Percentiles rank a stretch among this genome's conserved stretches.
These are phyloP conservation scores for Penicillium macrosclerotiorum DNA, from an alignment of 495 filamentous ascomycete species.

Conservation along the genomic window DNA sequence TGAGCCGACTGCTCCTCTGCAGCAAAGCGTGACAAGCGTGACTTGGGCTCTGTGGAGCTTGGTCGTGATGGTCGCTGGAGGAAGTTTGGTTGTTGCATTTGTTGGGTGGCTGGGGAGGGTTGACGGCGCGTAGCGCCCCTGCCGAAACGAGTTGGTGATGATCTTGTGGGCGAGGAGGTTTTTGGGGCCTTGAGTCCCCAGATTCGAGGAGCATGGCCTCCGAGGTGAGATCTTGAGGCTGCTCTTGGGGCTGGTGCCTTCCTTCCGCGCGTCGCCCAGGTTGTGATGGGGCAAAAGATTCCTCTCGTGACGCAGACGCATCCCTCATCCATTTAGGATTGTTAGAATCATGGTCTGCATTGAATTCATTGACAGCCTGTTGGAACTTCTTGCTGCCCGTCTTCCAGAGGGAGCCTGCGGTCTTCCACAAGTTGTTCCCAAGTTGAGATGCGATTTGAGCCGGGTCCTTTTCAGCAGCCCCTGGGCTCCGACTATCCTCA, in stretches of 20 bases:
- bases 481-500: slow-evolving; percentile 55
- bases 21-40: slow-evolving; percentile 64
- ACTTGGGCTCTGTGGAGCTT: slow-evolving; percentile 49
- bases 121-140: slow-evolving; percentile 38
- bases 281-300: slow-evolving; percentile 17
- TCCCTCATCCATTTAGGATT: slow-evolving; percentile 97
- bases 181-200: slow-evolving; percentile 42
- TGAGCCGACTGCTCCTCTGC: slow-evolving; percentile 79
- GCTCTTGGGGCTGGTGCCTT: slow-evolving; percentile 21
- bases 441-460: slow-evolving; percentile 77
- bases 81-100: slow-evolving; percentile 33
- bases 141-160: slow-evolving; percentile 17
- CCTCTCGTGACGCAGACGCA: slow-evolving; percentile 41
- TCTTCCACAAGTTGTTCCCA: slow-evolving; percentile 82
- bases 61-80: slow-evolving; percentile 43
- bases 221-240: slow-evolving; percentile 61
- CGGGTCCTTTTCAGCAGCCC: slow-evolving; percentile 68
- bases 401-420: slow-evolving; percentile 94
- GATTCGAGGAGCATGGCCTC: slow-evolving; percentile 90
- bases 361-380: slow-evolving; percentile 88
- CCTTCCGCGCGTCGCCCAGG: slow-evolving; percentile 16
- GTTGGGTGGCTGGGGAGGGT: slow-evolving; percentile 39
- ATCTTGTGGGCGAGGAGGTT: slow-evolving; percentile 33
- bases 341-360: slow-evolving; percentile 72
- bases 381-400: slow-evolving; percentile 91